These are phyloP conservation scores for Paragyromitra xinjiangensis DNA, from an alignment of 495 filamentous ascomycete species.

Conservation along the genomic window DNA sequence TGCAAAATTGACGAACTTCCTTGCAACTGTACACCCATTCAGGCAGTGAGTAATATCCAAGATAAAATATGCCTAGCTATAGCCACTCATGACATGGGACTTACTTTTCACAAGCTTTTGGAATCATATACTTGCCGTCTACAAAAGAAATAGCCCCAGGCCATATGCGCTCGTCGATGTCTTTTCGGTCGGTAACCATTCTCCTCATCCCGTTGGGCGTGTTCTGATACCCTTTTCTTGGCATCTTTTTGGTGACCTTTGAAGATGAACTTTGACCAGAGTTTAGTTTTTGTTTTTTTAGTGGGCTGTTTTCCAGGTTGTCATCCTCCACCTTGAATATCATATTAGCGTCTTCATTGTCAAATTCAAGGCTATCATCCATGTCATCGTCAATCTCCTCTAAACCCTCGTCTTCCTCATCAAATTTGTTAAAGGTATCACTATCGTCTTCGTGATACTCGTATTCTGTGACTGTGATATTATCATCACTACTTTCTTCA, in stretches of 20 bases:
- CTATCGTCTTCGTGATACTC: conserved; percentile 7
- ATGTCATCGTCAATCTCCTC: conserved; percentile 3
- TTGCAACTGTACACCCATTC: conserved; percentile 16
- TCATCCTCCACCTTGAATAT: neutral
- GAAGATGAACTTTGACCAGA: conserved; percentile 4
- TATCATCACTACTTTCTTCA: conserved; percentile 16
- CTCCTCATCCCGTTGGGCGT: neutral
- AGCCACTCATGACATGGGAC: neutral
- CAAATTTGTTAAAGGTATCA: conserved; percentile 4
- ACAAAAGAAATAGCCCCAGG: conserved; percentile 20
- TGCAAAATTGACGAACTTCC: conserved; percentile 31
- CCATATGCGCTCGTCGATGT: conserved; percentile 18
- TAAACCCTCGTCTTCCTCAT: neutral
- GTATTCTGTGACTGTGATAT: conserved; percentile 9
- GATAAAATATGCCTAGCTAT: neutral
- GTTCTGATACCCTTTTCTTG: neutral
- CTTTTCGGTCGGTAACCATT: neutral
- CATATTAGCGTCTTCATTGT: neutral
- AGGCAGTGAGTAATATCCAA: conserved; percentile 16
- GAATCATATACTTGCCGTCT: conserved; percentile 24
- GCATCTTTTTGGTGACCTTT: neutral
- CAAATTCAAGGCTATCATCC: conserved; percentile 6
- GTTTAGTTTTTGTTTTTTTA: conserved; percentile 33
- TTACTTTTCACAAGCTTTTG: conserved; percentile 26
- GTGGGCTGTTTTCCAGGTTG: neutral